Evolutionary conservation across 768 basidiomycete species (phyloP), one percentile per base, ranked within the genome.

Genomic region (Aureoboletus auriporus): DNA sequence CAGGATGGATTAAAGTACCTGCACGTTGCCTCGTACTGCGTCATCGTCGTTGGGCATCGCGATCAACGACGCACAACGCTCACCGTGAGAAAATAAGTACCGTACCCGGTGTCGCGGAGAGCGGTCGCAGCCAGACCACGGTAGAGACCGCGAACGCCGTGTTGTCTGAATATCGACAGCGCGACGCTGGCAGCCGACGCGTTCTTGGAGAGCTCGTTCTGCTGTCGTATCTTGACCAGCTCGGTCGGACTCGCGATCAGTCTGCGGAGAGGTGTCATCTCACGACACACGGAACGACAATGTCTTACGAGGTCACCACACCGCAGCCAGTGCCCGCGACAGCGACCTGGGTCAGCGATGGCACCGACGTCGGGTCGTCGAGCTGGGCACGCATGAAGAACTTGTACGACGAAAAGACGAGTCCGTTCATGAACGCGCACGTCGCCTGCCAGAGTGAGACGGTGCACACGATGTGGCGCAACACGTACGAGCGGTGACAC

Each of bases 201-300:
- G 44, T 69, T 42, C 49, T 53, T 54, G 39, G 44, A 46, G 41
- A 80, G 63, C 46, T 77, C 66, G 28, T 79, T 75, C 55, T 91
- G 88, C 55, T 89, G 86, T 30, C 85, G 78, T 63, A 93, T 90
- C 73, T 95, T 95, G 69, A 95, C 75, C 1, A 93, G 76, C 54
- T 95, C 93, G 8, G 84, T 88, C 0, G 93, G 92, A 1, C 87
- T 84, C 3, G 89, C 88, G 47, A 94, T 66, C 9, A 89, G 55
- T 6, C 89, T 91, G 48, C 27, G 35, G 14, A 35, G 16, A 35
- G 6, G 14, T 7, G 23, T 44, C 35, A 36, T 8, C 34, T 31
- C 20, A 26, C 4, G 26, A 5, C 14, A 42, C 49, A 53, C 47
- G 31, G 20, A 5, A 48, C 30, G 23, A 52, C 47, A 50, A 17